Base-by-base conservation (phyloP, 2,329 filamentous ascomycete genomes). In the Monosporascus cannonballus region DNA sequence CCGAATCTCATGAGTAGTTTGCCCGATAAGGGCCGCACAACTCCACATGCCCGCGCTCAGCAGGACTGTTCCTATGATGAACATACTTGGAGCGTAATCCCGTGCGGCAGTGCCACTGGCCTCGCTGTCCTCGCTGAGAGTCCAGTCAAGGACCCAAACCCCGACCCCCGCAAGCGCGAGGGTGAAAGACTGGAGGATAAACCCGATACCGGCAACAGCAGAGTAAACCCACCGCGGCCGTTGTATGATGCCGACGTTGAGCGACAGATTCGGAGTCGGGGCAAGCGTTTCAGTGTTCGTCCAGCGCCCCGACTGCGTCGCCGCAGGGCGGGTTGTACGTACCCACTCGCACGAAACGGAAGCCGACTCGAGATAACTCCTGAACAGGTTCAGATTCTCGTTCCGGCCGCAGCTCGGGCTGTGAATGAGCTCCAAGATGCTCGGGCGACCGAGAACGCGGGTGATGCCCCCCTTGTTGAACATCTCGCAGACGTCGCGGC, bases 401-500 rank as follows among this genome's bases (percentile, higher is more conserved):
- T 20, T 14, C 6, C n/a, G 5, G 4, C 11, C 14, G n/a, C 14
- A 4, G 24, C 22, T 18, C 42, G 42, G 42, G 20, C 30, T 24
- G 15, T 46, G 42, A 7, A 71, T 51, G 7, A 71, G 25, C 45
- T 70, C 65, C 1, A 71, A 53, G 6, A 73, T 58, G 6, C 61
- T 62, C 0, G 67, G 65, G 1, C 59, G 58, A 0, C 71, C 69
- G n/a, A 72, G 51, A 2, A 68, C 62, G 6, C 70, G 61, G 2
- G 62, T 55, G 25, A 72, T 64, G 6, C 62, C 61, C 1, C 65
- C 61, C 0, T 63, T 62, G 30, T 68, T 64, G 56, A 58, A 73
- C 2, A 74, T 53, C 49, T 74, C 71, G 42, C 70, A 73, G 1
- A 72, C 69, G 25, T 72, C 66, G 0, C 54, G 53, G 3, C 65